A percentile compares a stretch with the other conserved stretches of the same genome.
These are phyloP conservation scores for Microdochium paspali DNA, from an alignment of 2,329 filamentous ascomycete species.

Conservation along the genomic window DNA sequence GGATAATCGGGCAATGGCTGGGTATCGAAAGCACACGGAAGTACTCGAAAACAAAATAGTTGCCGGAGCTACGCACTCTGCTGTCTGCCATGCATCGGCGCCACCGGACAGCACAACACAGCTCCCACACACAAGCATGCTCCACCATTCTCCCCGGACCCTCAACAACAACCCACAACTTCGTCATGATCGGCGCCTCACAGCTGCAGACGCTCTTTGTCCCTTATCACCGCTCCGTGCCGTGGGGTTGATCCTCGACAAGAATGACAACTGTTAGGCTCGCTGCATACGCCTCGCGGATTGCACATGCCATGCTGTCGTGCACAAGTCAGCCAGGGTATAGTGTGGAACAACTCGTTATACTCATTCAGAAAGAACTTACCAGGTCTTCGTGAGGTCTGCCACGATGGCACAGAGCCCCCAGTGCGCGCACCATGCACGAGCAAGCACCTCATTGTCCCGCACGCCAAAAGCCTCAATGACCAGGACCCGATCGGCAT, in stretches of 20 bases:
- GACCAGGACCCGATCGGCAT: conserved; percentile 58
- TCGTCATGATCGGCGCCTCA: neutral
- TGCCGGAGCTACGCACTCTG: neutral
- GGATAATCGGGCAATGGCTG: neutral
- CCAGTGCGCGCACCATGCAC: conserved; percentile 72
- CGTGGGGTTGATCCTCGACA: conserved; percentile 38
- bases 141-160: neutral
- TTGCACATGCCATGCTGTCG: conserved; percentile 58
- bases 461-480: conserved; percentile 64
- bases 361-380: conserved; percentile 17
- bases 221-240: neutral
- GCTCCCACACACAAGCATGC: neutral
- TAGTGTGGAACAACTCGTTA: neutral
- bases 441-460: conserved; percentile 68
- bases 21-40: neutral
- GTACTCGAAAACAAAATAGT: neutral
- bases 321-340: conserved; percentile 8
- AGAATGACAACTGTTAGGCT: conserved; percentile 65
- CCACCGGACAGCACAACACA: too few relatives aligned
- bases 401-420: conserved; percentile 63
- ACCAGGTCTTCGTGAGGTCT: conserved; percentile 60
- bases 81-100: too few relatives aligned
- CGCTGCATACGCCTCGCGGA: conserved; percentile 67
- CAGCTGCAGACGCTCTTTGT: neutral
- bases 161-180: neutral